Percentiles rank a stretch among this genome's conserved stretches.
These are phyloP conservation scores for Rhodamnia rubescens DNA, from an alignment of 345 rosid species.

Conservation along the genomic window DNA sequence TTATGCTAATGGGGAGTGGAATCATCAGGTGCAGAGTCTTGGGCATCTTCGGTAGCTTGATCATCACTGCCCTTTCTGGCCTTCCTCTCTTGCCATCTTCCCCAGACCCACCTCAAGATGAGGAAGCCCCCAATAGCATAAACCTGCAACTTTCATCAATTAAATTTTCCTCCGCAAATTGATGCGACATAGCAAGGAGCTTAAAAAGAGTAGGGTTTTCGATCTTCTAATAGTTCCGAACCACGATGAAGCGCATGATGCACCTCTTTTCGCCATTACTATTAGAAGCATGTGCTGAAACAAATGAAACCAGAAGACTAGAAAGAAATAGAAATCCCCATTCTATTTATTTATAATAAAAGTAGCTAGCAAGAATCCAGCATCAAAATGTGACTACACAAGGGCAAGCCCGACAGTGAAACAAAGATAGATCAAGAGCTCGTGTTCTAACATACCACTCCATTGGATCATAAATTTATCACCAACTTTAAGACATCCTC, in stretches of 20 bases:
- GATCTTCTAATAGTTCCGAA: not conserved
- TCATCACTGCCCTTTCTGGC: slow-evolving; percentile 20
- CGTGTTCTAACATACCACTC: not conserved
- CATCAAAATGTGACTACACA: rapidly evolving
- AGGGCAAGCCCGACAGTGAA: not conserved
- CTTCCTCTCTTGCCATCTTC: slow-evolving; percentile 78
- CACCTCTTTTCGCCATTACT: not conserved
- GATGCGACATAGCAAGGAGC: not conserved
- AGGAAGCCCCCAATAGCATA: slow-evolving; percentile 81
- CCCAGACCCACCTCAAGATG: slow-evolving; percentile 71
- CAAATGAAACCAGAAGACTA: not conserved
- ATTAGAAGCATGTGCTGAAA: not conserved
- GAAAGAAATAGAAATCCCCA: not conserved
- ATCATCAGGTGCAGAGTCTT: slow-evolving; percentile 15
- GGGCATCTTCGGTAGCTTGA: slow-evolving; percentile 15
- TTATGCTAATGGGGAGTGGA: not conserved
- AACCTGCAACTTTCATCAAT: slow-evolving; percentile 30
- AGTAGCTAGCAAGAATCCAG: not conserved
- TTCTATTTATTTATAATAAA: not conserved
- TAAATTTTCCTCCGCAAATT: not conserved
- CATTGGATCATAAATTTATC: not conserved
- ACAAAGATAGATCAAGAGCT: not conserved
- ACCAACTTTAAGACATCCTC: not conserved
- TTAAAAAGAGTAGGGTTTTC: not conserved
- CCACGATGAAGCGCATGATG: not conserved